Evolutionary conservation across 306 rosid genomes (phyloP), one percentile per base, ranked within the genome.

Genomic region (Sesbania bispinosa): DNA sequence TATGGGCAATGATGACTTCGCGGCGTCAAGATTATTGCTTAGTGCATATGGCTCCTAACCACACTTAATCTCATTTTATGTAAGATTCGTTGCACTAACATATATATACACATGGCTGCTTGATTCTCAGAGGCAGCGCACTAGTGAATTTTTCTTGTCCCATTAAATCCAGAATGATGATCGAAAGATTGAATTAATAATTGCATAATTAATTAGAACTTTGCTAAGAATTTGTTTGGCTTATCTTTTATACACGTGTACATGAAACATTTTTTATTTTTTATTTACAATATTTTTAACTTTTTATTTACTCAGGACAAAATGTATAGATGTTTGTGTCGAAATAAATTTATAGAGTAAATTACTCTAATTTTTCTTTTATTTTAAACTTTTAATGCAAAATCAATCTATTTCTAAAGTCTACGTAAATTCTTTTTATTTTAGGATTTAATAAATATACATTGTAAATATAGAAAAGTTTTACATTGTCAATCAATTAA

Each of bases 11-110:
- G 78, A 69, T 69, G 74, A 65, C 33, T 18, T 75, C 13, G 60
- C 45, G 74, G 84, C 77, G 60, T 73, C 58, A 46, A 69, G 53
- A 36, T 55, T 62, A 82, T 51, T 84, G 77, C 32, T 52, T 53
- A 58, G 45, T 76, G 73, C 75, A 75, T 62, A 68, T 77, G 46
- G 77, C 71, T 78, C 48, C 77, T 50, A 55, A 39, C 41, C 42
- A 36, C 55, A 26, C 51, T 53, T 32, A 16, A 36, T 69, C 50
- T 57, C 18, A 62, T 57, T 78, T 69, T 58, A 23, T 39, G 55
- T 42, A 27, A 69, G 75, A 82, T 78, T 63, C 53, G 71, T 47
- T 63, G 69, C 66, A 67, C 55, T 58, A 68, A 50, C 61, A 67
- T 52, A 59, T n/a, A 32, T 2, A 35, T 7, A 10, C 50, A 64